Conservation (phyloP, 1,284 basidiomycete genomes). For the Ustanciosporium gigantosporum region DNA sequence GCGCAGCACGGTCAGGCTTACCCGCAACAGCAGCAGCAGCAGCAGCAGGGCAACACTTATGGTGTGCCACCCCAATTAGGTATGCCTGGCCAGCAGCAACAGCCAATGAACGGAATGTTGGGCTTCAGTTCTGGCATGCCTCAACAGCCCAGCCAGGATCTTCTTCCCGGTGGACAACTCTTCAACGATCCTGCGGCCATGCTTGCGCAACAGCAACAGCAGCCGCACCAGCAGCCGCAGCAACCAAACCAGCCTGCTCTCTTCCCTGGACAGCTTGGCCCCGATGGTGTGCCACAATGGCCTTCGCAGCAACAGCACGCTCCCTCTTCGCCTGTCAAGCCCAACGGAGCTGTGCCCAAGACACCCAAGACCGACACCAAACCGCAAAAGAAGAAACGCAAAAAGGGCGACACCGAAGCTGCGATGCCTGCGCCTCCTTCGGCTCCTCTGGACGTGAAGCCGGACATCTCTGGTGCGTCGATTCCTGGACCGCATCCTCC, state of each 20-base stretch:
- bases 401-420: conserved; percentile 25
- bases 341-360: conserved; percentile 13
- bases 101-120: neutral
- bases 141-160: neutral
- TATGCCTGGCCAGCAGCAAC: neutral
- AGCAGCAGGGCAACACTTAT: neutral
- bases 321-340: conserved; percentile 20
- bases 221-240: neutral
- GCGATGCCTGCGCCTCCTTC: conserved; percentile 8
- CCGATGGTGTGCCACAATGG: conserved; percentile 20
- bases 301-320: conserved; percentile 20
- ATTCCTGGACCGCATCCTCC: conserved; percentile 4
- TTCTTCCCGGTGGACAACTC: neutral
- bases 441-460: conserved; percentile 15
- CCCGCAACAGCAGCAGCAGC: neutral
- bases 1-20: neutral
- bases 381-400: conserved; percentile 38
- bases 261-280: conserved; percentile 13
- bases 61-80: neutral
- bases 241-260: conserved; percentile 4
- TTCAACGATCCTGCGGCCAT: neutral
- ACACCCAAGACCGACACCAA: conserved; percentile 15
- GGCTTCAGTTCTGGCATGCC: neutral
- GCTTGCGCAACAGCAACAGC: conserved; percentile 6
- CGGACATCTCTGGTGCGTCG: conserved; percentile 9